These are phyloP conservation scores for Mycena indigotica DNA, from an alignment of 768 basidiomycete species.

Conservation along the genomic window DNA sequence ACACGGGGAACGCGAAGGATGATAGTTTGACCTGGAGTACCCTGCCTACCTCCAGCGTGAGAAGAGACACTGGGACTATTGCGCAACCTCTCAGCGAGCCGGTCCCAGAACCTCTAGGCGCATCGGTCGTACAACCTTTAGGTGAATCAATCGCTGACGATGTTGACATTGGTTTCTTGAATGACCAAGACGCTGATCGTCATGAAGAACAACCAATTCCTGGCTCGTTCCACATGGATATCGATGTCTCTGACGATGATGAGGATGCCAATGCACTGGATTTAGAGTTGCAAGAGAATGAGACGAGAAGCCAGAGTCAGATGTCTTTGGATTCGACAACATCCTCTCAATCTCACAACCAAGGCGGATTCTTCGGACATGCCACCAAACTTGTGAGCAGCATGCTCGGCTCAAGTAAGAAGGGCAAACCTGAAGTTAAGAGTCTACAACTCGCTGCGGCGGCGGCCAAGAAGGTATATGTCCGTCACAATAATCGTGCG, in stretches of 20 bases:
- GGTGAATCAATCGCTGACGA: not conserved
- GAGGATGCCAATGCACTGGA: conserved; percentile 23
- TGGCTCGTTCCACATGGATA: conserved; percentile 40
- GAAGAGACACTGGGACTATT: conserved; percentile 39
- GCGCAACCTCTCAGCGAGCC: conserved; percentile 7
- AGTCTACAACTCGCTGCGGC: conserved; percentile 79
- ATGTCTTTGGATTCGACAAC: conserved; percentile 54
- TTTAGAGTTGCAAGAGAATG: conserved; percentile 27
- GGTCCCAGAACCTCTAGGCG: too few relatives aligned
- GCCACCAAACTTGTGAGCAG: conserved; percentile 70
- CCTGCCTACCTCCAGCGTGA: conserved; percentile 59
- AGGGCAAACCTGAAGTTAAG: conserved; percentile 75
- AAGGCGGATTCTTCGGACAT: conserved; percentile 66
- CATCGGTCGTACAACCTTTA: not conserved
- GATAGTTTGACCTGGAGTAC: conserved; percentile 82
- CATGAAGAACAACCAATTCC: conserved; percentile 28
- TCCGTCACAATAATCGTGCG: not conserved
- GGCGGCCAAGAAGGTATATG: conserved; percentile 77
- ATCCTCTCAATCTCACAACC: conserved; percentile 51
- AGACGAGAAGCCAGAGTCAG: conserved; percentile 52
- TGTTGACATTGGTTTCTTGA: conserved; percentile 1
- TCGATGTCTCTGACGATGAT: conserved; percentile 40
- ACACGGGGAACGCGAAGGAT: conserved; percentile 57
- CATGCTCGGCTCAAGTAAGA: conserved; percentile 70
- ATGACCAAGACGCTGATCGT: conserved; percentile 19